phyloP scores from a whole-genome alignment of 2,329 filamentous ascomycete genomes.

The Xylaria sp. region DNA sequence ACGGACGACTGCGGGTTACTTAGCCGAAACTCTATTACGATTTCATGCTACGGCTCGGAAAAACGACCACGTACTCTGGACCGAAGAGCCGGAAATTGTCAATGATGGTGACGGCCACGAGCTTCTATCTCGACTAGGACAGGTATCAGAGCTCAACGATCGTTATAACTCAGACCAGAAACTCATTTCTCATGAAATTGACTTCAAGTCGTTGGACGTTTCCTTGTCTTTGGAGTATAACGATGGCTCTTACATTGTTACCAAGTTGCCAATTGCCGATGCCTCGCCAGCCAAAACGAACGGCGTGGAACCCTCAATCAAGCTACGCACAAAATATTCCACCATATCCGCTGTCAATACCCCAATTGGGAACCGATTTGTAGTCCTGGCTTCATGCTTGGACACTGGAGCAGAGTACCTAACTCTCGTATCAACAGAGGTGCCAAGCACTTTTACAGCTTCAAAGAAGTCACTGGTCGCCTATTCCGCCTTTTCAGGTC shows the following conservation, averaged over 20 bases:
- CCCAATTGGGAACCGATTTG: background rate
- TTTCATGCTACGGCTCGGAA: conserved; percentile 22
- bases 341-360: background rate
- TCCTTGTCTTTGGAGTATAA: background rate
- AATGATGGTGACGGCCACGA: background rate
- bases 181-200: background rate
- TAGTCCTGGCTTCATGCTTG: background rate
- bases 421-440: background rate
- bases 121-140: conserved; percentile 1
- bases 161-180: conserved; percentile 22
- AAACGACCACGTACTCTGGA: conserved; percentile 6
- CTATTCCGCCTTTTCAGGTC: background rate
- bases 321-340: background rate
- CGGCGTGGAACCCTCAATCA: background rate
- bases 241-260: background rate
- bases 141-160: conserved; percentile 11
- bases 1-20: background rate
- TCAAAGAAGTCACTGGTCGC: background rate
- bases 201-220: background rate
- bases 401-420: background rate
- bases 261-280: background rate
- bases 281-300: background rate
- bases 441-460: background rate
- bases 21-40: conserved; percentile 28
- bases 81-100: conserved; percentile 12